Evolutionary conservation across 345 rosid genomes (phyloP), one percentile per base, ranked within the genome.

Genomic region (Boechera divaricarpa): DNA sequence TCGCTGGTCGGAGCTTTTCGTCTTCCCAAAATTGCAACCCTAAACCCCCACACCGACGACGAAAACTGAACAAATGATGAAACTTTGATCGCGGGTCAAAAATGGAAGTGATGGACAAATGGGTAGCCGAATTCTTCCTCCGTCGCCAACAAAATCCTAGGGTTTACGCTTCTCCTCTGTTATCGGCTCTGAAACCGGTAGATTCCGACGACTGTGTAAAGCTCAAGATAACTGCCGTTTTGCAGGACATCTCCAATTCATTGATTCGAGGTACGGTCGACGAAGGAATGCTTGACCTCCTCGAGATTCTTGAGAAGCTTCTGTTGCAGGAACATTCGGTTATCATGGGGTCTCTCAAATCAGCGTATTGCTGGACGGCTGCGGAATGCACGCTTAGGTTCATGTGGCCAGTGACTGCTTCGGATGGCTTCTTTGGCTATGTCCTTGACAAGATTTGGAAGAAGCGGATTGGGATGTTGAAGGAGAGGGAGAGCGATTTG

Each of bases 401-500:
- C 18, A 62, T 72, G 76, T 62, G 69, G 69, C 80, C 71, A 55
- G 38, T 87, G 62, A 51, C 39, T 4, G 87, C 59, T 26, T 61
- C 75, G 0, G 77, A 8, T 10, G 64, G 33, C 32, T 65, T 74
- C 15, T 83, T 69, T 44, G 63, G 72, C 5, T 81, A 81, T 5
- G 84, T 88, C 7, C 70, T 88, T 33, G 62, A 80, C 67, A 80
- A 83, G 82, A 77, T 88, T 21, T 93, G 92, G 97, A 80, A 8
- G 76, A 63, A 49, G 7, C 73, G 81, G 44, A 68, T 88, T 44
- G 42, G 7, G 64, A 32, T 6, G 7, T 33, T 86, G 78, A 77
- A 79, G 61, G 67, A 63, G 63, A 41, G 38, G 16, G 45, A 44
- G 74, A 77, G 85, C 11, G 80, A 68, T 73, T 63, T 89, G 81